Evolutionary conservation across 2,329 filamentous ascomycete genomes (phyloP), one percentile per base, ranked within the genome.

Genomic region (Pestalotiopsis sp.): DNA sequence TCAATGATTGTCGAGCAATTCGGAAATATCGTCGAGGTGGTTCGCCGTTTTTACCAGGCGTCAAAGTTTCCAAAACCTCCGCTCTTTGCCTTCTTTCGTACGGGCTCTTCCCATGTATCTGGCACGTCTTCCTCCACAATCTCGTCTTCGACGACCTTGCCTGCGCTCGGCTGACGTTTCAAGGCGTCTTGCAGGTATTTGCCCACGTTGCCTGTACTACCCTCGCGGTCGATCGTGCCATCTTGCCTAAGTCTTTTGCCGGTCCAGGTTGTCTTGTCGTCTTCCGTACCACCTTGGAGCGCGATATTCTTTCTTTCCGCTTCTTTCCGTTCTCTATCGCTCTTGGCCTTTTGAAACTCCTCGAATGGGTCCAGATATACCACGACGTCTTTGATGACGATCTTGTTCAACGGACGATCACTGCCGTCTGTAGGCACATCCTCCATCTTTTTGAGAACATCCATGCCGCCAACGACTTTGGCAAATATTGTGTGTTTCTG

Each of bases 401-500:
- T 92, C 68, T 95, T 92, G 66, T 92, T 88, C 0, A 91, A 84
- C 0, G 96, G 96, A 6, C 92, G 85, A 78, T 94, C 92, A 20
- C 85, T 88, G n/a, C 90, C 89, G 74, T 95, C 93, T 0, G 91
- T 92, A 1, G 92, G 90, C 17, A 91, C 89, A 12, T 88, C 87
- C 81, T 99, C 96, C 82, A 99, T 90, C 68, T 88, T 88, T 70
- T 87, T 86, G 14, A 99, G 84, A 0, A 91, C 88, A 59, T 92
- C 89, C 67, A 91, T 76, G 0, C 92, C 95, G 36, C 92, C 93
- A 1, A 97, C 92, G 0, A 98, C 90, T 49, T 90, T 90, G 2
- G 92, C 96, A 76, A 99, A 99, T 56, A 99, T 93, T n/a, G 96
- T 98, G 81, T 99, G 96, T 77, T 99, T 99, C 69, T 91, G 88